Conservation (phyloP, 345 rosid genomes). For the Kandelia obovata region DNA sequence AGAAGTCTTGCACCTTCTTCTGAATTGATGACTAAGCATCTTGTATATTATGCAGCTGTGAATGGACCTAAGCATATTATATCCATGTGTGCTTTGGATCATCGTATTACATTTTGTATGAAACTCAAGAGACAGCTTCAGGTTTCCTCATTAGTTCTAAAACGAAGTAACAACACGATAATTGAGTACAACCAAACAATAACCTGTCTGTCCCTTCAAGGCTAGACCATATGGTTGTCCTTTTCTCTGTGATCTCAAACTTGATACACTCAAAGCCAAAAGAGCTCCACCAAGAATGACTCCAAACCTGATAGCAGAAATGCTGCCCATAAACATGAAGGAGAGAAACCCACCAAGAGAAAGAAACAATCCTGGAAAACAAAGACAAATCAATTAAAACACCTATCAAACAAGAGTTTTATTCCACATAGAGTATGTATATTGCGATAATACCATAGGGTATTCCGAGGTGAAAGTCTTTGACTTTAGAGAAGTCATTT, state of each 20-base stretch:
- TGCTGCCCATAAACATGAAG: constrained; percentile 80
- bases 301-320: constrained; percentile 89
- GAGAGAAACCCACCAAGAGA: constrained; percentile 71
- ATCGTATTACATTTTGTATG: too few relatives aligned
- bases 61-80: too few relatives aligned
- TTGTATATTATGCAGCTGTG: too few relatives aligned
- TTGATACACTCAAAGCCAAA: constrained; percentile 66
- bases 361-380: constrained; percentile 28
- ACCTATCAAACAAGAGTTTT: neutral
- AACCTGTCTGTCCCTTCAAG: constrained; percentile 63
- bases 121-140: too few relatives aligned
- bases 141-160: too few relatives aligned
- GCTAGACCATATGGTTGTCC: constrained; percentile 43
- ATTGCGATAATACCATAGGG: constrained; percentile 61
- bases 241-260: constrained; percentile 55
- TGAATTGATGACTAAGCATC: too few relatives aligned
- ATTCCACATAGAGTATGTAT: too few relatives aligned
- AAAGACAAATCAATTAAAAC: neutral
- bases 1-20: too few relatives aligned
- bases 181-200: neutral
- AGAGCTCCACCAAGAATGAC: constrained; percentile 44
- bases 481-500: constrained; percentile 52
- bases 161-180: neutral
- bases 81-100: too few relatives aligned
- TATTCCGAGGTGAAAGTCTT: constrained; percentile 85